phyloP scores from a whole-genome alignment of 2,329 filamentous ascomycete genomes.

The Leptosphaerulina australis region DNA sequence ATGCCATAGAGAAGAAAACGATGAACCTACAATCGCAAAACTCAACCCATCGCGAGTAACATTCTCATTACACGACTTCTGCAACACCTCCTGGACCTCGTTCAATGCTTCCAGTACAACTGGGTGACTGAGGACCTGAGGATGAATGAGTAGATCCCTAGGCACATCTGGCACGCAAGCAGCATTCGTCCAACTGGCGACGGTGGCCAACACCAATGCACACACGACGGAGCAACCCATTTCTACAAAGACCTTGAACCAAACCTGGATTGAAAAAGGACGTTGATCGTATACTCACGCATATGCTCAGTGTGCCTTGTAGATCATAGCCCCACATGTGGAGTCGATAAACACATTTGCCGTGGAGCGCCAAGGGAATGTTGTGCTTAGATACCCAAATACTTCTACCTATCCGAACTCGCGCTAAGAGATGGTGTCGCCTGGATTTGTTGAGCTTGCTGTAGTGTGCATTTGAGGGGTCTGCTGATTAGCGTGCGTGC shows the following conservation, averaged over 20 bases:
- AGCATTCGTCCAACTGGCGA: neutral
- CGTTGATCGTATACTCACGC: neutral
- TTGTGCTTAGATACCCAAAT: constrained; percentile 10
- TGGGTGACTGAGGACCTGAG: constrained; percentile 28
- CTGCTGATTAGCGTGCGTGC: neutral
- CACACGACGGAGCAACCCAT: neutral
- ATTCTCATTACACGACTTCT: constrained; percentile 13
- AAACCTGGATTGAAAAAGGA: neutral
- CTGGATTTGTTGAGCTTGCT: neutral
- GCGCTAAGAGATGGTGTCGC: neutral
- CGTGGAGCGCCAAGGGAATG: neutral
- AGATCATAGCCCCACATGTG: constrained; percentile 1
- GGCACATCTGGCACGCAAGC: constrained; percentile 39
- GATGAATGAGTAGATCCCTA: constrained; percentile 25
- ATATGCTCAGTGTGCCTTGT: neutral
- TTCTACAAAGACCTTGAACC: neutral
- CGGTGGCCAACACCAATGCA: neutral
- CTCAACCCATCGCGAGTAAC: constrained; percentile 38
- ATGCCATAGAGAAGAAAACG: no score
- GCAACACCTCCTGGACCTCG: constrained; percentile 20
- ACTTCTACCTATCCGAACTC: neutral
- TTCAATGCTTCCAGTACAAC: constrained; percentile 32
- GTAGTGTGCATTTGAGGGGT: neutral
- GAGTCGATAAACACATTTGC: constrained; percentile 9
- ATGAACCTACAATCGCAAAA: constrained; percentile 36